phyloP scores from a whole-genome alignment of 2,329 filamentous ascomycete species.

The Diaporthe australafricana region DNA sequence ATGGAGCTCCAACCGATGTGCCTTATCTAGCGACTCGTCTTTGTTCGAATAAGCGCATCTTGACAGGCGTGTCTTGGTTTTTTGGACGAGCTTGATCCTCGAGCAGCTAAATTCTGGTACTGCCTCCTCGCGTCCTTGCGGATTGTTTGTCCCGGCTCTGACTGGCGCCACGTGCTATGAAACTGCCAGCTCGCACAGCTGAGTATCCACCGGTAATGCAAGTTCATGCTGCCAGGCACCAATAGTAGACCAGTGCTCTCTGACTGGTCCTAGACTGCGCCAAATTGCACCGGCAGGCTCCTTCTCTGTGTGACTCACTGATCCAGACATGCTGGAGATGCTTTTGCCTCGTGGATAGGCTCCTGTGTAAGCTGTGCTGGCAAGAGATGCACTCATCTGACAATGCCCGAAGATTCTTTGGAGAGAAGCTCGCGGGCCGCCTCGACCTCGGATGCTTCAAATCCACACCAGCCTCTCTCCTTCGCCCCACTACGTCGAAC shows the following conservation, averaged over 20 bases:
- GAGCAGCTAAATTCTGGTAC: background rate
- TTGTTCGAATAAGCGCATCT: background rate
- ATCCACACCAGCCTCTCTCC: slow-evolving; percentile 78
- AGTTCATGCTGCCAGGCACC: slow-evolving; percentile 41
- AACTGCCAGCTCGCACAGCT: slow-evolving; percentile 46
- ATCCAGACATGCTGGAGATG: slow-evolving; percentile 40
- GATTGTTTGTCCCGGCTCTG: slow-evolving; percentile 39
- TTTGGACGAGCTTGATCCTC: background rate
- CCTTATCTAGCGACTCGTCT: background rate
- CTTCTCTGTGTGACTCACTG: slow-evolving; percentile 25
- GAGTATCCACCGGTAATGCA: slow-evolving; percentile 48
- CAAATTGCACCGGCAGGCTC: slow-evolving; percentile 8
- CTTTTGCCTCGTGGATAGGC: slow-evolving; percentile 42
- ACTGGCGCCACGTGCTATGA: slow-evolving; percentile 54
- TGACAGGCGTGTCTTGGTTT: background rate
- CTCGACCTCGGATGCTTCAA: slow-evolving; percentile 76
- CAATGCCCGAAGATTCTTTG: slow-evolving; percentile 57
- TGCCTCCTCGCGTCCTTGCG: background rate
- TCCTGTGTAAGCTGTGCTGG: slow-evolving; percentile 23
- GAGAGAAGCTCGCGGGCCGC: slow-evolving; percentile 77
- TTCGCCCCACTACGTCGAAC: slow-evolving; percentile 71
- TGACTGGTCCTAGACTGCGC: slow-evolving; percentile 3
- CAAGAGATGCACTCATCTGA: slow-evolving; percentile 52
- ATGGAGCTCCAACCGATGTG: slow-evolving; percentile 8
- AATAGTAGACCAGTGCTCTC: slow-evolving; percentile 39